A percentile compares a stretch with the other conserved stretches of the same genome.
These are phyloP conservation scores for Paraphaeosphaeria sporulosa DNA, from an alignment of 2,329 filamentous ascomycete genomes.

Conservation along the genomic window DNA sequence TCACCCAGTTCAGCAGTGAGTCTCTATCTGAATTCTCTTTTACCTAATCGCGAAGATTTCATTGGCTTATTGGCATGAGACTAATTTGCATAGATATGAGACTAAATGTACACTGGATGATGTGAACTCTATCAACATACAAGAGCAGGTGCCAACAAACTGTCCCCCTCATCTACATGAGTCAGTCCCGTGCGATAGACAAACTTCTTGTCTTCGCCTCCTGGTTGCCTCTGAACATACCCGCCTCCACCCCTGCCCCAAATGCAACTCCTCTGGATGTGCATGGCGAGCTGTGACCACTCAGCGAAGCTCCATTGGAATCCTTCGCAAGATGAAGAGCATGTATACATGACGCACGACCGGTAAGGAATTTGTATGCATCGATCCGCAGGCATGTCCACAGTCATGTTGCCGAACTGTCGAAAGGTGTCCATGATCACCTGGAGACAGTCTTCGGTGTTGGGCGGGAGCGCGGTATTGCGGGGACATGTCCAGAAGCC, in stretches of 20 bases:
- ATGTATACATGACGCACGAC: constrained; percentile 11
- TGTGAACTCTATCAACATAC: background rate
- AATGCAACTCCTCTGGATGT: constrained; percentile 2
- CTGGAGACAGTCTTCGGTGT: constrained; percentile 9
- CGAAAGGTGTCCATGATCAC: background rate
- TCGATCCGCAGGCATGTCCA: constrained; percentile 2
- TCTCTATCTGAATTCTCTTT: too few species aligned
- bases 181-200: constrained; percentile 6
- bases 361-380: constrained; percentile 3
- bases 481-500: constrained; percentile 9
- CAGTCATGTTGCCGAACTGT: background rate
- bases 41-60: background rate
- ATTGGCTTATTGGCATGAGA: background rate
- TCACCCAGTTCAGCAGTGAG: too few species aligned
- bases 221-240: constrained; percentile 7
- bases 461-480: constrained; percentile 4
- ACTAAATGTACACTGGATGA: background rate
- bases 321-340: constrained; percentile 3
- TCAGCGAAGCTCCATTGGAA: constrained; percentile 2
- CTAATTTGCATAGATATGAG: background rate
- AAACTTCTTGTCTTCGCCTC: background rate
- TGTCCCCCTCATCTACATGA: background rate
- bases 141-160: constrained; percentile 7
- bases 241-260: constrained; percentile 6
- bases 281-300: constrained; percentile 4